phyloP scores from a whole-genome alignment of 1,139 yeast genomes.

The Geotrichum klebahnii region DNA sequence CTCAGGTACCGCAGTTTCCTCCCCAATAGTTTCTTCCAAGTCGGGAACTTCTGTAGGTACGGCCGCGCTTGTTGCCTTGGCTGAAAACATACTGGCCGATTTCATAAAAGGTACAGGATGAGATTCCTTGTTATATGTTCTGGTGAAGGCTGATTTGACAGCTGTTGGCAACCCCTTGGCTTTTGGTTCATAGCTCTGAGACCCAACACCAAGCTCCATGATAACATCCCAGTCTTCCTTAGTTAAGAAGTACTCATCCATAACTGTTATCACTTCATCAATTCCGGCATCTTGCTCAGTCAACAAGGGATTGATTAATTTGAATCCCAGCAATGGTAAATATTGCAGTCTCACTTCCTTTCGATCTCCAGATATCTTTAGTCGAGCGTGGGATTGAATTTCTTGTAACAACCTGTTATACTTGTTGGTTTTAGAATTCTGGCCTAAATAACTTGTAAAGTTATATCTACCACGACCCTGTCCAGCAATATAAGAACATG shows the following conservation, averaged over 20 bases:
- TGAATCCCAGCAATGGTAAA: constrained; percentile 58
- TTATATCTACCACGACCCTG: constrained; percentile 61
- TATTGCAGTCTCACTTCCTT: constrained; percentile 74
- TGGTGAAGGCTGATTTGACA: constrained; percentile 78
- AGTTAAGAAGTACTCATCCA: constrained; percentile 83
- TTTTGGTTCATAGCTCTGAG: constrained; percentile 46
- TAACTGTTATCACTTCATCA: constrained; percentile 54
- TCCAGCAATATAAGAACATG: constrained; percentile 76
- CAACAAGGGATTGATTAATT: constrained; percentile 55
- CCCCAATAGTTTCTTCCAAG: constrained; percentile 53
- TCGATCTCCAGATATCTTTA: constrained; percentile 73
- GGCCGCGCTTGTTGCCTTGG: constrained; percentile 39
- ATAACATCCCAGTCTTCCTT: constrained; percentile 89
- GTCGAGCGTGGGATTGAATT: constrained; percentile 79
- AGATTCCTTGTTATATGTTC: constrained; percentile 64
- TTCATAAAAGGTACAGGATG: constrained; percentile 88
- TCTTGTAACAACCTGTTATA: constrained; percentile 77
- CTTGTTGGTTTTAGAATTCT: constrained; percentile 79
- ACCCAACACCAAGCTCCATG: constrained; percentile 76
- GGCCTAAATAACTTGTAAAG: constrained; percentile 88
- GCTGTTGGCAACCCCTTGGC: constrained; percentile 68
- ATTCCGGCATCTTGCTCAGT: constrained; percentile 59
- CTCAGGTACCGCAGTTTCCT: constrained; percentile 51
- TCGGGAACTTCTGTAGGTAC: constrained; percentile 47
- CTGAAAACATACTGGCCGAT: constrained; percentile 50